phyloP scores from a whole-genome alignment of 2,329 filamentous ascomycete genomes.

The Mycocentrospora acerina region DNA sequence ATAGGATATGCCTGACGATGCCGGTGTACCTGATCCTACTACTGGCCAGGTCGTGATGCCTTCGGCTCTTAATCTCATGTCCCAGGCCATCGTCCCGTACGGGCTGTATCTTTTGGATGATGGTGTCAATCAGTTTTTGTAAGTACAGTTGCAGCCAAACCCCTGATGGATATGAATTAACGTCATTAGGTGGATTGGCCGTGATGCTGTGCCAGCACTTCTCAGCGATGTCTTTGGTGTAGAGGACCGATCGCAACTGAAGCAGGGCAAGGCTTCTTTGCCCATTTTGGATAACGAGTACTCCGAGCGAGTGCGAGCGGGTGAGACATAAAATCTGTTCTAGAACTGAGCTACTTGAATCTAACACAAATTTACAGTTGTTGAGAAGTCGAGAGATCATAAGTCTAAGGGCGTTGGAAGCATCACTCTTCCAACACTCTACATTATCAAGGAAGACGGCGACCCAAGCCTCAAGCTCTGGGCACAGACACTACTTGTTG shows the following conservation, averaged over 20 bases:
- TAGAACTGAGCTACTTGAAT: neutral
- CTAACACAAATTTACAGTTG: slow-evolving; percentile 57
- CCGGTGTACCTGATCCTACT: slow-evolving; percentile 79
- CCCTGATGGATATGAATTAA: slow-evolving; percentile 3
- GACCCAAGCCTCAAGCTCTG: slow-evolving; percentile 93
- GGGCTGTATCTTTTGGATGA: slow-evolving; percentile 97
- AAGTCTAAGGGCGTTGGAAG: slow-evolving; percentile 84
- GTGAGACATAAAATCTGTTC: slow-evolving; percentile 5
- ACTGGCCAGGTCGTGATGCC: slow-evolving; percentile 90
- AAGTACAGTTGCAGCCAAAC: slow-evolving; percentile 1
- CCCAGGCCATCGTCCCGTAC: slow-evolving; percentile 82
- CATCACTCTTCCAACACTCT: slow-evolving; percentile 88
- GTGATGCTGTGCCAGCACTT: slow-evolving; percentile 88
- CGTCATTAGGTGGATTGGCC: slow-evolving; percentile 71
- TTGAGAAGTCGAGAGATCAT: slow-evolving; percentile 91
- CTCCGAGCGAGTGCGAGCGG: slow-evolving; percentile 79
- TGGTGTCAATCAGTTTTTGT: slow-evolving; percentile 91
- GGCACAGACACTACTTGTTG: slow-evolving; percentile 93
- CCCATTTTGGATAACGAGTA: slow-evolving; percentile 94
- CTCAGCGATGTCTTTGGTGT: slow-evolving; percentile 88
- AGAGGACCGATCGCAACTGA: slow-evolving; percentile 77
- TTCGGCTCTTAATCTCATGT: slow-evolving; percentile 80
- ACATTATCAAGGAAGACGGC: slow-evolving; percentile 91
- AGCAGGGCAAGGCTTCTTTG: slow-evolving; percentile 85
- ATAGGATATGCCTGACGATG: slow-evolving; percentile 95